These are phyloP conservation scores for Wickerhamiella lipophila DNA, from an alignment of 805 yeast genomes.

Conservation along the genomic window DNA sequence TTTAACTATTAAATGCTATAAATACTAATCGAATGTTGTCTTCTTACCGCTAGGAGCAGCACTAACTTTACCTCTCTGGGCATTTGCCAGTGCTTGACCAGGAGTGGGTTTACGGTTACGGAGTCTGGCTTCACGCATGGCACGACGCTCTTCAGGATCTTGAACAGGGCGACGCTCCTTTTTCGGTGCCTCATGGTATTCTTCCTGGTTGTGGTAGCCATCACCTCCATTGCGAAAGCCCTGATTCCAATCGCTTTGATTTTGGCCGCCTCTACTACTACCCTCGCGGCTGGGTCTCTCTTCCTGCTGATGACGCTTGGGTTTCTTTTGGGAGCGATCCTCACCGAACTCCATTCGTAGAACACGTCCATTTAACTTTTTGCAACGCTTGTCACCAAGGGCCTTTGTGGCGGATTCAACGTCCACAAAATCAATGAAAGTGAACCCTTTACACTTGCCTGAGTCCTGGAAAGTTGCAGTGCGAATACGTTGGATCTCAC, in stretches of 20 bases:
- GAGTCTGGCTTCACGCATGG: conserved; percentile 5
- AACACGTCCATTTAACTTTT: conserved; percentile 56
- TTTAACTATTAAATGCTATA: background rate
- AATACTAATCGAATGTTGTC: conserved; percentile 42
- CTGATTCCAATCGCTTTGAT: background rate
- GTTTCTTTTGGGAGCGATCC: conserved; percentile 59
- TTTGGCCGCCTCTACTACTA: background rate
- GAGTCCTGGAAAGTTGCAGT: conserved; percentile 98
- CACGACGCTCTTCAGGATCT: conserved; percentile 4
- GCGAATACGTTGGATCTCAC: conserved; percentile 69
- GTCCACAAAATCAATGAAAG: conserved; percentile 74
- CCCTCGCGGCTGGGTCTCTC: background rate
- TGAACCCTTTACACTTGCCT: conserved; percentile 95
- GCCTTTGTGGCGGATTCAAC: conserved; percentile 77
- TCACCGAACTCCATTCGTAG: conserved; percentile 87
- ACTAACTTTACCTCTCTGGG: conserved; percentile 80
- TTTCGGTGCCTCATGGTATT: background rate
- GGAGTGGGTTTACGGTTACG: conserved; percentile 30
- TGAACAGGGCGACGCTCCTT: background rate
- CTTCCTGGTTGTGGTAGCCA: background rate
- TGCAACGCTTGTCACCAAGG: conserved; percentile 54
- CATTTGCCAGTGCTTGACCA: conserved; percentile 75
- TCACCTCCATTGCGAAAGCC: background rate
- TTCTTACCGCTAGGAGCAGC: conserved; percentile 90
- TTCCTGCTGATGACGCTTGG: conserved; percentile 4